These are phyloP conservation scores for Tricladium varicosporioides DNA, from an alignment of 2,329 filamentous ascomycete genomes.

Conservation along the genomic window DNA sequence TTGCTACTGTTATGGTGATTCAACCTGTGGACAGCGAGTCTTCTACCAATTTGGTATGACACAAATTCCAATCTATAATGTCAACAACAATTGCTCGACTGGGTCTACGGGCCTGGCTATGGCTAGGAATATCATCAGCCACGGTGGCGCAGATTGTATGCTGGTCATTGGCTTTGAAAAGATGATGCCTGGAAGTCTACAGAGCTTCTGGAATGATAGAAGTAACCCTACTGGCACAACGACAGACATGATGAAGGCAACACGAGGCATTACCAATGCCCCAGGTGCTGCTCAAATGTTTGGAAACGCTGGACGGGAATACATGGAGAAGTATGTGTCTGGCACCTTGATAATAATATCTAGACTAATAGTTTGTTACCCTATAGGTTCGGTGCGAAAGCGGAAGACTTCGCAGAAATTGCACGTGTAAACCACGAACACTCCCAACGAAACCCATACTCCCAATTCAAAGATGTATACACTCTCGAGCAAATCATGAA, in stretches of 20 bases:
- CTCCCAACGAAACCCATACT: slow-evolving; percentile 90
- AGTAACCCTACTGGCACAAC: slow-evolving; percentile 75
- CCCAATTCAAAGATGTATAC: slow-evolving; percentile 95
- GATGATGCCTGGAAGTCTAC: slow-evolving; percentile 90
- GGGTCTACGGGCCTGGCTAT: slow-evolving; percentile 89
- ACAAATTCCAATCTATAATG: slow-evolving; percentile 92
- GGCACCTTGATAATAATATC: slow-evolving; percentile 28
- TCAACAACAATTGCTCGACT: slow-evolving; percentile 98
- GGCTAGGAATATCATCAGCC: slow-evolving; percentile 74
- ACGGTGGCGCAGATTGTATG: slow-evolving; percentile 82
- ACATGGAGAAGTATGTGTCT: slow-evolving; percentile 84
- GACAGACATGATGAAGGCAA: slow-evolving; percentile 76
- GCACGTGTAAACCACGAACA: slow-evolving; percentile 90
- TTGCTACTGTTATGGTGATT: slow-evolving; percentile 98
- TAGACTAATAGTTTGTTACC: background rate
- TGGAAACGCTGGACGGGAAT: slow-evolving; percentile 89
- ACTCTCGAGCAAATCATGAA: slow-evolving; percentile 77
- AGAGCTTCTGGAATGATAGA: slow-evolving; percentile 81
- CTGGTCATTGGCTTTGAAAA: slow-evolving; percentile 96
- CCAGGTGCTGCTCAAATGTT: slow-evolving; percentile 92
- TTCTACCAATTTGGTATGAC: slow-evolving; percentile 99
- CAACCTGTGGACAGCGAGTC: slow-evolving; percentile 90
- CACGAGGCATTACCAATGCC: slow-evolving; percentile 75
- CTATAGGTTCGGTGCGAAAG: slow-evolving; percentile 72
- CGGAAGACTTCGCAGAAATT: slow-evolving; percentile 92